Base-by-base conservation (phyloP, 192 early-diverging fungal genomes). In the Podila clonocystis region DNA sequence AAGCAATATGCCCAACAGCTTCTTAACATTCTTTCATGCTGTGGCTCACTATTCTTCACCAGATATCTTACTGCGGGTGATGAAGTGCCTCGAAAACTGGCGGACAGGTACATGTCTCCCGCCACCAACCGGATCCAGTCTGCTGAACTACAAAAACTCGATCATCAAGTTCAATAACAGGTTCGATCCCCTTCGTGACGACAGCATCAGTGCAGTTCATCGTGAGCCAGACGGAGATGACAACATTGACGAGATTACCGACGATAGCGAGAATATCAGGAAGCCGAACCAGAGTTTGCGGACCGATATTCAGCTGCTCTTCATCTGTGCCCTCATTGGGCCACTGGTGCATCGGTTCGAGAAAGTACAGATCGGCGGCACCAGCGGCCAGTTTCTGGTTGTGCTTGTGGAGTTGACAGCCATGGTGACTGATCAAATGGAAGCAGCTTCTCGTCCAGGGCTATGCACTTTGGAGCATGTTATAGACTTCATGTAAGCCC, bases 331-430 rank as follows among this genome's bases (percentile, higher is more conserved):
- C 9, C 74, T 93, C 34, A 65, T 94, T 22, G 94, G 94, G 6
- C 94, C 94, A 3, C 77, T 91, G 20, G 75, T 94, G 48, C 89
- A 95, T 82, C 85, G 94, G 29, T 86, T 94, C 41, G 94, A 91
- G 63, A 86, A 89, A 45, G 58, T 89, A 17, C 82, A 86, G 22
- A 79, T 73, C 20, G 84, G 72, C 19, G 85, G 86, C 13, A 72
- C 85, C 31, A 85, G 50, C 19, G 71, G 70, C 8, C 63, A 89
- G 60, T 83, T 86, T 29, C 61, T 86, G 17, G 75, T 84, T 12
- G 85, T 84, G 15, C 38, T 89, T 31, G 72, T 89, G 41, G 74
- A 89, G 33, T 62, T 89, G 57, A 67, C 85, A 9, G 70, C 76
- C 11, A 83, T 82, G 83, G 85, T 89, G 11, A 83, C 85, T 1